phyloP scores from a whole-genome alignment of 306 rosid species.

The Vigna radiata region DNA sequence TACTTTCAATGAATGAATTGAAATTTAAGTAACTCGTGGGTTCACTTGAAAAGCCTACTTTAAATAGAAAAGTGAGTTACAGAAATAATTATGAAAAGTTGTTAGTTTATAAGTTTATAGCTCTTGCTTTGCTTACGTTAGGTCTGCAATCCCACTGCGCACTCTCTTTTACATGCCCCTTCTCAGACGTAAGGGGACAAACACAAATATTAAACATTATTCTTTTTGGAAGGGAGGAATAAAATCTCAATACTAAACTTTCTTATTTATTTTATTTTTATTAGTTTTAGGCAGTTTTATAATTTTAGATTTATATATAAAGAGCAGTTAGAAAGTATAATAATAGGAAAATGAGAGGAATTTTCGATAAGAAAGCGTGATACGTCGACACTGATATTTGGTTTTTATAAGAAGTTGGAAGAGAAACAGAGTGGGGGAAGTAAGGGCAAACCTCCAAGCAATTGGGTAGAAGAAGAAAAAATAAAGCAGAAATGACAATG shows the following conservation, averaged over 20 bases:
- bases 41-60: too few species aligned
- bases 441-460: constrained; percentile 13
- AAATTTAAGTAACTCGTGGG: too few species aligned
- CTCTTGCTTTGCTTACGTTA: neutral
- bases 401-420: neutral
- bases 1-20: too few species aligned
- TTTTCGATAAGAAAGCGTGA: neutral
- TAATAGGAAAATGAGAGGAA: too few species aligned
- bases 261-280: too few species aligned
- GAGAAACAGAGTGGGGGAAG: neutral
- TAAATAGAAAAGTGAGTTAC: too few species aligned
- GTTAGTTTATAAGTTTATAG: too few species aligned
- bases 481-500: neutral
- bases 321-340: too few species aligned
- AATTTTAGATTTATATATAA: too few species aligned
- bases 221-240: neutral
- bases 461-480: neutral
- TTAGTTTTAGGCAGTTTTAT: too few species aligned
- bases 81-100: too few species aligned
- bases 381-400: neutral
- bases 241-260: neutral
- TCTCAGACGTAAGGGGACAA: constrained; percentile 51
- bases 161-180: constrained; percentile 50
- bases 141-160: neutral
- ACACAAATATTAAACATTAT: neutral